Evolutionary conservation across 768 basidiomycete genomes (phyloP), one percentile per base, ranked within the genome.

Genomic region (Clitopilus hobsonii): DNA sequence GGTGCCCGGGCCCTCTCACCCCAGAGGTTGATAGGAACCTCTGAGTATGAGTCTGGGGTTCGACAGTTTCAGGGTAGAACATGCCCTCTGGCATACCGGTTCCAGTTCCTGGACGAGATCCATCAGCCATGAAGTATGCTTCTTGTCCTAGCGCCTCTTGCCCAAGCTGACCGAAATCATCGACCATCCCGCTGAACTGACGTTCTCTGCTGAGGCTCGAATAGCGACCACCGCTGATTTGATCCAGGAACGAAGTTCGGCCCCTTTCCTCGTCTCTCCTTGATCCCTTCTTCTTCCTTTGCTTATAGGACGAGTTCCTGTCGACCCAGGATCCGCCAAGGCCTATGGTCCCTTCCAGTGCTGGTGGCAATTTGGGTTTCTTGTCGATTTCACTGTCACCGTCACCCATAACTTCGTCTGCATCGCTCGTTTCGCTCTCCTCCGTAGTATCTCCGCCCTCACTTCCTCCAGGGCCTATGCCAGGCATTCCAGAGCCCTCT

Each of bases 251-350:
- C 56, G 23, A 56, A 60, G 53, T 74, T 69, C 64, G 69, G 70
- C 56, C 61, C 56, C 58, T 71, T 49, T 56, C 59, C 4, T 65
- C 62, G 54, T 58, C 60, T 18, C 62, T 58, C 55, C 80, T 82
- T 27, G 72, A 67, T 28, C 78, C 77, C 67, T 89, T 91, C 76
- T 91, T 91, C 60, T 88, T 81, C 24, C 94, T 80, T 64, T 90
- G 88, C 71, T 97, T 97, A 76, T 97, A 97, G 2, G 84, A 82
- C 4, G 92, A 88, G 57, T 83, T 87, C 13, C 93, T 93, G 67
- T 91, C 88, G 52, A 92, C 87, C 47, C 92, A 72, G n/a, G 87
- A 82, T 65, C 89, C 80, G 82, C 80, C 24, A 77, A 71, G 83
- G 78, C 55, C 86, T 79, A 63, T 63, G 5, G 63, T 62, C 18